Percentiles rank a stretch among this genome's conserved stretches.
These are phyloP conservation scores for Metschnikowia dekortorum DNA, from an alignment of 805 yeast species.

Conservation along the genomic window DNA sequence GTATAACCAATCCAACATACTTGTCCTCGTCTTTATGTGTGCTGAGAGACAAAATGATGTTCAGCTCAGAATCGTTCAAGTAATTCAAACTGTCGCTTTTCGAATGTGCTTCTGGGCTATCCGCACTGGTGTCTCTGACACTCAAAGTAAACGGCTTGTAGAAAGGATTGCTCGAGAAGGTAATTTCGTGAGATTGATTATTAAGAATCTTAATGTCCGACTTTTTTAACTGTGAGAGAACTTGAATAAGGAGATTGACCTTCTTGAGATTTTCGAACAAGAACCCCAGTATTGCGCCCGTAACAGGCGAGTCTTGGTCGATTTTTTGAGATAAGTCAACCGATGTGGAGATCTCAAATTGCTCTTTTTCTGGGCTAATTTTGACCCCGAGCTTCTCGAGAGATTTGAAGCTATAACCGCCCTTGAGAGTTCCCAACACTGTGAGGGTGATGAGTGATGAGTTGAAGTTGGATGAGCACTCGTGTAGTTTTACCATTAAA, in stretches of 20 bases:
- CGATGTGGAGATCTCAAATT: constrained; percentile 27
- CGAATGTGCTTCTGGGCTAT: background rate
- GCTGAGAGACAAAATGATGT: constrained; percentile 4
- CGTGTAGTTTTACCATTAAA: constrained; percentile 24
- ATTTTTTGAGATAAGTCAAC: constrained; percentile 24
- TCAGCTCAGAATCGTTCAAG: background rate
- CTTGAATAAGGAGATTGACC: constrained; percentile 28
- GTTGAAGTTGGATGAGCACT: background rate
- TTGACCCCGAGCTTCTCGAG: constrained; percentile 20
- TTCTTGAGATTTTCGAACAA: constrained; percentile 29
- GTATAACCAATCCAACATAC: constrained; percentile 18
- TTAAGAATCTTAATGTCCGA: constrained; percentile 24
- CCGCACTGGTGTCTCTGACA: constrained; percentile 9
- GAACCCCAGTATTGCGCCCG: constrained; percentile 17
- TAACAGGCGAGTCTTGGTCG: constrained; percentile 14
- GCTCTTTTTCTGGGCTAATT: constrained; percentile 19
- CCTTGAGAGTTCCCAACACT: constrained; percentile 21
- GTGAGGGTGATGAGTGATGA: constrained; percentile 13
- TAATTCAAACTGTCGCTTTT: background rate
- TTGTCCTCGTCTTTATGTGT: constrained; percentile 9
- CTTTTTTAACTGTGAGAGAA: constrained; percentile 30
- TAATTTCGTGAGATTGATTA: constrained; percentile 26
- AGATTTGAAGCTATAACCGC: constrained; percentile 13
- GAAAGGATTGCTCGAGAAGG: constrained; percentile 25
- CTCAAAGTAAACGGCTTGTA: constrained; percentile 14